phyloP scores from a whole-genome alignment of 2,329 filamentous ascomycete genomes.

The Pestalotiopsis sp. region DNA sequence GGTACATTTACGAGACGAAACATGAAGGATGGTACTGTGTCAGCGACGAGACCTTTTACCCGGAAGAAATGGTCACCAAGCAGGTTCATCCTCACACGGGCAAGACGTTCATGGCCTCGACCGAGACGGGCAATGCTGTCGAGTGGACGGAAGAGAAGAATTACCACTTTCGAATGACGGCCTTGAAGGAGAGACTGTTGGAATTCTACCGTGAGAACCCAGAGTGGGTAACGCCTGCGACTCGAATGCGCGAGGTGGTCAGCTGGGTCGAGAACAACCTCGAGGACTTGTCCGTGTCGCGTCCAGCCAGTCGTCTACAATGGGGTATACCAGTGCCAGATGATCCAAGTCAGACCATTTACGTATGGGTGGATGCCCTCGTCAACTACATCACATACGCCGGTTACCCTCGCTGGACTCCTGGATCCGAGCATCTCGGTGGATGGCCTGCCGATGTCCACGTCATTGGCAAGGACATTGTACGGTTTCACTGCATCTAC shows the following conservation, averaged over 20 bases:
- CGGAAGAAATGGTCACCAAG: conserved; percentile 72
- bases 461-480: conserved; percentile 93
- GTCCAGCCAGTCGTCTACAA: conserved; percentile 73
- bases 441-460: conserved; percentile 93
- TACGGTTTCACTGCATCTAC: conserved; percentile 95
- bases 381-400: conserved; percentile 91
- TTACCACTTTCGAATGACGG: conserved; percentile 91
- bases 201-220: conserved; percentile 80
- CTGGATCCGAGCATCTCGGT: conserved; percentile 60
- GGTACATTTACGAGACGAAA: conserved; percentile 80
- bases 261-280: conserved; percentile 76
- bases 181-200: conserved; percentile 77
- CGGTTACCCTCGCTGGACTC: conserved; percentile 77
- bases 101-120: conserved; percentile 77
- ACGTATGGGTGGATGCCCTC: conserved; percentile 96
- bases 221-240: conserved; percentile 71
- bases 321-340: conserved; percentile 92
- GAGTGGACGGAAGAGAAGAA: conserved; percentile 94
- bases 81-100: conserved; percentile 80
- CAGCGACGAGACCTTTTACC: conserved; percentile 96
- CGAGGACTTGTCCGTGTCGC: conserved; percentile 85
- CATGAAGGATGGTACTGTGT: conserved; percentile 97
- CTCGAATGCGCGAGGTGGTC: conserved; percentile 78
- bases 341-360: conserved; percentile 86
- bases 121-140: conserved; percentile 88